These are phyloP conservation scores for Colletotrichum tamarilloi DNA, from an alignment of 2,329 filamentous ascomycete species.

Conservation along the genomic window DNA sequence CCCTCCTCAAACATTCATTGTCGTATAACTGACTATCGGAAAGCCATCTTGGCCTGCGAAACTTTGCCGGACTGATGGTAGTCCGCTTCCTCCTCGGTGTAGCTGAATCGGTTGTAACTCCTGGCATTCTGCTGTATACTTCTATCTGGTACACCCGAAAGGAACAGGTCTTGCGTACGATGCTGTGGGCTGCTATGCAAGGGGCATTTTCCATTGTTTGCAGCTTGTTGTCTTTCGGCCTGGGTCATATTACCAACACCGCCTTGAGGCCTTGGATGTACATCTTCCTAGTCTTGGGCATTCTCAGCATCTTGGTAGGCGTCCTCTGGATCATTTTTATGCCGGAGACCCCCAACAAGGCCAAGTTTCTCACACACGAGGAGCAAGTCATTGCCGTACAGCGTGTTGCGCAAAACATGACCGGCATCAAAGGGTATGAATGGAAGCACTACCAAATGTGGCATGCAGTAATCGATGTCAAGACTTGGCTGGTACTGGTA, in stretches of 20 bases:
- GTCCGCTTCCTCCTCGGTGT: constrained; percentile 36
- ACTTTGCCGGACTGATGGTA: constrained; percentile 31
- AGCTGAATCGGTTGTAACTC: constrained; percentile 34
- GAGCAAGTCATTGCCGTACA: constrained; percentile 41
- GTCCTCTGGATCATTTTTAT: too few species aligned
- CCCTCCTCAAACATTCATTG: not conserved
- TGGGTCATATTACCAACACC: constrained; percentile 38
- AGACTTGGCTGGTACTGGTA: too few species aligned
- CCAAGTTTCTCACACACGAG: constrained; percentile 32
- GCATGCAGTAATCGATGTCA: too few species aligned
- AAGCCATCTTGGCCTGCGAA: constrained; percentile 36
- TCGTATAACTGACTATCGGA: too few species aligned
- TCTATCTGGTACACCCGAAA: constrained; percentile 33
- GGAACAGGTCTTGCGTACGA: constrained; percentile 30
- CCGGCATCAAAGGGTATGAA: constrained; percentile 41
- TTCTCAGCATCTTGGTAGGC: too few species aligned
- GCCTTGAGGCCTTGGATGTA: too few species aligned
- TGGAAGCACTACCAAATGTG: constrained; percentile 28
- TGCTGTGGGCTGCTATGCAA: not conserved
- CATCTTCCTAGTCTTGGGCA: too few species aligned
- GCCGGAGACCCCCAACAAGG: constrained; percentile 26
- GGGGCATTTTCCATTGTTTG: constrained; percentile 37
- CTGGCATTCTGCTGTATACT: constrained; percentile 7
- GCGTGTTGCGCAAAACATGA: constrained; percentile 42
- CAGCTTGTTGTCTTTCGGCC: constrained; percentile 38